A percentile compares a stretch with the other conserved stretches of the same genome.
These are phyloP conservation scores for Hygrophorus russula DNA, from an alignment of 768 basidiomycete species.

Conservation along the genomic window DNA sequence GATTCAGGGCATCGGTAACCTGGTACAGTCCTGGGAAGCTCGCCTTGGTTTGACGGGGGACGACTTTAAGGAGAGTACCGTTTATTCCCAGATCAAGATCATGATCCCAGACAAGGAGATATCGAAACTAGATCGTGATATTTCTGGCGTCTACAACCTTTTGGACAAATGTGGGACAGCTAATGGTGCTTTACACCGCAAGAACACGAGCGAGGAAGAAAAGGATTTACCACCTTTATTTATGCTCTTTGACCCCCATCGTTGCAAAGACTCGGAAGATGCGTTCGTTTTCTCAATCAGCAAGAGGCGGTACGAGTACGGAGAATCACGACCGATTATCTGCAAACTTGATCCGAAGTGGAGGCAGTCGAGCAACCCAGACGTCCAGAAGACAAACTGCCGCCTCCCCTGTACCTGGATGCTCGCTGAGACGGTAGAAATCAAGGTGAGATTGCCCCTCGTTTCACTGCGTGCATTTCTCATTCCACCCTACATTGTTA, in stretches of 20 bases:
- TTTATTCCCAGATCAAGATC: conserved; percentile 58
- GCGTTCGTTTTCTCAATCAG: conserved; percentile 77
- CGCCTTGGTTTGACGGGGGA: conserved; percentile 62
- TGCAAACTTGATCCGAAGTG: conserved; percentile 65
- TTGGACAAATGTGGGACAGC: conserved; percentile 86
- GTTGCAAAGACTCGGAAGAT: conserved; percentile 69
- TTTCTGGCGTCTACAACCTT: conserved; percentile 70
- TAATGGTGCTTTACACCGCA: conserved; percentile 72
- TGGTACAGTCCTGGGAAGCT: conserved; percentile 78
- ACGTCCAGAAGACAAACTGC: conserved; percentile 40
- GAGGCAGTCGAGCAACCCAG: conserved; percentile 54
- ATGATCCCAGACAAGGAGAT: conserved; percentile 38
- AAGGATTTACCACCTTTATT: conserved; percentile 50
- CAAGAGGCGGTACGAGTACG: conserved; percentile 69
- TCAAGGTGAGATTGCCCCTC: conserved; percentile 36
- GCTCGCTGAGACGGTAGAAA: conserved; percentile 27
- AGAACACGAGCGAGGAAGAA: conserved; percentile 31
- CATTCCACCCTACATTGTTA: conserved; percentile 15
- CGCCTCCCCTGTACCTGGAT: conserved; percentile 61
- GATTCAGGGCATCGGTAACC: conserved; percentile 53
- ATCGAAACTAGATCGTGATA: conserved; percentile 57
- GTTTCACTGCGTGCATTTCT: not conserved
- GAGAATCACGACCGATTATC: conserved; percentile 68
- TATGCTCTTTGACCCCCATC: conserved; percentile 79
- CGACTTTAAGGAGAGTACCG: conserved; percentile 53